phyloP scores from a whole-genome alignment of 2,329 filamentous ascomycete species.

The Mollisia scopiformis region DNA sequence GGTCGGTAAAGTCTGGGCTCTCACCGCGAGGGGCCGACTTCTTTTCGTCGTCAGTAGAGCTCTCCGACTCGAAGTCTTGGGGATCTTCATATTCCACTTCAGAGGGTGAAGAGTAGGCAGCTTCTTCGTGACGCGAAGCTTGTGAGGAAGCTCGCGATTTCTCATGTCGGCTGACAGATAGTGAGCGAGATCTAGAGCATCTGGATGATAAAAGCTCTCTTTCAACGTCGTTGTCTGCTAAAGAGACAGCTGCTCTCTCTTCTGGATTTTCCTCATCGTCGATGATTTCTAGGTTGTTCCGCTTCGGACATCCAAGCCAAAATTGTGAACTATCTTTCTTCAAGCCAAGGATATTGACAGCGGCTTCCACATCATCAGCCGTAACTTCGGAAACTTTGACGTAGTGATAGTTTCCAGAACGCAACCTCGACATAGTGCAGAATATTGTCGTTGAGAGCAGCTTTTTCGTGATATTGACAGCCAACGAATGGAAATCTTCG shows the following conservation, averaged over 20 bases:
- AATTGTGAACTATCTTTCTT: constrained; percentile 47
- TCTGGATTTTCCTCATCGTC: constrained; percentile 32
- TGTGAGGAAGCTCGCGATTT: not conserved
- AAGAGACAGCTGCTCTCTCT: constrained; percentile 14
- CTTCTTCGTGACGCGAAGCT: not conserved
- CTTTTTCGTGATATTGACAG: constrained; percentile 68
- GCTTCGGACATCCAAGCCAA: constrained; percentile 54
- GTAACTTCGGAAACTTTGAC: constrained; percentile 31
- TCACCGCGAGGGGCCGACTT: not conserved
- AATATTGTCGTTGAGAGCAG: constrained; percentile 72
- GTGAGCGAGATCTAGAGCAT: constrained; percentile 26
- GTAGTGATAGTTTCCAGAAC: constrained; percentile 44
- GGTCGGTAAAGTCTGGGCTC: not conserved
- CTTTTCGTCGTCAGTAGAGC: not conserved
- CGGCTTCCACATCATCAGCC: constrained; percentile 49
- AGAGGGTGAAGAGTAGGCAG: not conserved
- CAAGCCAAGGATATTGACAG: constrained; percentile 56
- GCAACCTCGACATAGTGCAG: constrained; percentile 70
- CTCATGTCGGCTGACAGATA: constrained; percentile 28
- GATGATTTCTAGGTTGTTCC: constrained; percentile 54
- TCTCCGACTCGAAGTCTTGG: not conserved
- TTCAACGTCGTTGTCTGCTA: not conserved
- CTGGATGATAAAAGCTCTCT: constrained; percentile 13
- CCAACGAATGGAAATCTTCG: constrained; percentile 73
- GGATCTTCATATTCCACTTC: not conserved